Percentiles rank a stretch among this genome's conserved stretches.
phyloP scores from a whole-genome alignment of 2,329 filamentous ascomycete genomes.

The Neoscytalidium dimidiatum region DNA sequence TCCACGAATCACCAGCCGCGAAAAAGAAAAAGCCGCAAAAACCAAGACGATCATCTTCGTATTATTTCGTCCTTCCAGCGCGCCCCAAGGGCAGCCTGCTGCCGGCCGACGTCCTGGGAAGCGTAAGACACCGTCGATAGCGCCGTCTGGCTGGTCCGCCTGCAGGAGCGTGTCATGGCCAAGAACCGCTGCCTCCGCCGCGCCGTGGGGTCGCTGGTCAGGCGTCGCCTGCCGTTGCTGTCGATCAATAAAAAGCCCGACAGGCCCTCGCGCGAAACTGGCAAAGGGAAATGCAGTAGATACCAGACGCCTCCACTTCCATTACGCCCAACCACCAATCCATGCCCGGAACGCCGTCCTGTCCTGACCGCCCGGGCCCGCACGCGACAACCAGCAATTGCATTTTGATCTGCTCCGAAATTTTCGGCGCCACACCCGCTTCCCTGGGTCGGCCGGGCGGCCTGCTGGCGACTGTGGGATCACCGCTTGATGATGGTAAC shows the following conservation, averaged over 20 bases:
- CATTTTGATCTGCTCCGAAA: constrained; percentile 22
- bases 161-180: not conserved
- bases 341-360: not conserved
- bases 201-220: constrained; percentile 15
- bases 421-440: constrained; percentile 19
- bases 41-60: constrained; percentile 18
- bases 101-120: constrained; percentile 15
- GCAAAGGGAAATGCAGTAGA: constrained; percentile 12
- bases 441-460: constrained; percentile 3
- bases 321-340: constrained; percentile 10
- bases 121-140: constrained; percentile 17
- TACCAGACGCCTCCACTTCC: constrained; percentile 18
- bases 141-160: constrained; percentile 9
- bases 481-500: constrained; percentile 47
- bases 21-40: constrained; percentile 21
- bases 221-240: constrained; percentile 12
- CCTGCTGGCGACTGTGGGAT: constrained; percentile 12
- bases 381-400: constrained; percentile 18
- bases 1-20: constrained; percentile 17
- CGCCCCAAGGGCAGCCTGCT: not conserved
- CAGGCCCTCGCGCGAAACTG: constrained; percentile 10
- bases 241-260: constrained; percentile 21
- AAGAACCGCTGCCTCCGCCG: constrained; percentile 7
- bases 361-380: constrained; percentile 1
- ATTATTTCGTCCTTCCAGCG: constrained; percentile 12